These are phyloP conservation scores for Populus simonii DNA, from an alignment of 345 rosid genomes.

Conservation along the genomic window DNA sequence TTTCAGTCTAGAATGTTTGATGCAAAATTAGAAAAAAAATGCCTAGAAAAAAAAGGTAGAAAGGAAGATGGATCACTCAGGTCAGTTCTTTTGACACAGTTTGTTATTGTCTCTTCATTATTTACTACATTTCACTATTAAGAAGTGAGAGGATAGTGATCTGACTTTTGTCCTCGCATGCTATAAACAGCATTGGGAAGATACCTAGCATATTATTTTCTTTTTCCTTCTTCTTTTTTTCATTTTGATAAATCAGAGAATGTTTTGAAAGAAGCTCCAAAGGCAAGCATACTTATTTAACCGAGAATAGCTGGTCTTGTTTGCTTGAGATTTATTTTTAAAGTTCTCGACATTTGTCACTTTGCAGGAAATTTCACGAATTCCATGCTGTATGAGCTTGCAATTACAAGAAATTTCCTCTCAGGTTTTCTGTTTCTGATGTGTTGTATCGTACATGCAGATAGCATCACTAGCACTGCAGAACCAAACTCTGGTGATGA, in stretches of 20 bases:
- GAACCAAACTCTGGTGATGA: slow-evolving; percentile 54
- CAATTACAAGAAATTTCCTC: not conserved
- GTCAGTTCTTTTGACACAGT: not conserved
- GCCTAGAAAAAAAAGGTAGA: not conserved
- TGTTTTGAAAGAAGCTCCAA: not conserved
- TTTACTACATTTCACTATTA: not conserved
- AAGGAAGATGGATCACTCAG: not conserved
- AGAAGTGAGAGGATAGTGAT: not conserved
- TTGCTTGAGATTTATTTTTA: not conserved
- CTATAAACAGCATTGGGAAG: not conserved
- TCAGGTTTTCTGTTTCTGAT: not conserved
- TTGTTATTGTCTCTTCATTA: not conserved
- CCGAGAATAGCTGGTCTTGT: not conserved
- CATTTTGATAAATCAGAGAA: not conserved
- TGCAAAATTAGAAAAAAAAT: not conserved
- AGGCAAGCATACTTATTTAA: not conserved
- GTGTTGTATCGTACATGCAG: slow-evolving; percentile 33
- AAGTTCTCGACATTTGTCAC: not conserved
- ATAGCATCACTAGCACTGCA: slow-evolving; percentile 54
- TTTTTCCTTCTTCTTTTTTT: not conserved
- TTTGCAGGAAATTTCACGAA: not conserved
- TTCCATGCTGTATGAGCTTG: not conserved
- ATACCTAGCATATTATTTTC: not conserved
- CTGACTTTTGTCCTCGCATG: not conserved
- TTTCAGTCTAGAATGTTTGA: not conserved